phyloP scores from a whole-genome alignment of 805 yeast genomes.

The Ogataea glucozyma region DNA sequence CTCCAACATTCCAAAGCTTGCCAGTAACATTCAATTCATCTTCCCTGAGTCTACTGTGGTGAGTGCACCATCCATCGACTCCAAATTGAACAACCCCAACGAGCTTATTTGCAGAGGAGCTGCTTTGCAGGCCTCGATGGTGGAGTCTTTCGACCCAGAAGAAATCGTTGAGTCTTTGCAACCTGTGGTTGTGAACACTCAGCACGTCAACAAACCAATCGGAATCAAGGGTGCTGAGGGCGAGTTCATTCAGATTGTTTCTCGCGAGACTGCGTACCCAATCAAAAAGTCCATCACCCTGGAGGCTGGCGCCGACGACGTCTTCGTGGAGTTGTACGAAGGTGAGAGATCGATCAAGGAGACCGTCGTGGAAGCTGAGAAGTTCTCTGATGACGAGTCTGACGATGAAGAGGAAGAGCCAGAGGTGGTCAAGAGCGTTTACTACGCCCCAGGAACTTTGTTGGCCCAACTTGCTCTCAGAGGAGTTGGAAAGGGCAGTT shows the following conservation, averaged over 20 bases:
- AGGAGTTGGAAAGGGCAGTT: slow-evolving; percentile 62
- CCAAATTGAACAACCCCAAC: slow-evolving; percentile 82
- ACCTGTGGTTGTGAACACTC: slow-evolving; percentile 84
- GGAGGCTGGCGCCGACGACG: slow-evolving; percentile 61
- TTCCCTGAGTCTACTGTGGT: slow-evolving; percentile 82
- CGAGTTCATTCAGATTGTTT: slow-evolving; percentile 66
- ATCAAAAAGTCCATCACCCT: slow-evolving; percentile 74
- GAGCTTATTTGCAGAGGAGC: slow-evolving; percentile 93
- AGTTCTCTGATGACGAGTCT: slow-evolving; percentile 48
- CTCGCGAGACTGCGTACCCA: slow-evolving; percentile 87
- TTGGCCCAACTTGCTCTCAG: slow-evolving; percentile 78
- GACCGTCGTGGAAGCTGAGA: slow-evolving; percentile 71
- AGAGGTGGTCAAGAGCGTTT: slow-evolving; percentile 75
- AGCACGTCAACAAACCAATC: slow-evolving; percentile 79
- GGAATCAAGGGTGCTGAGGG: slow-evolving; percentile 80
- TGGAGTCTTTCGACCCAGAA: slow-evolving; percentile 79
- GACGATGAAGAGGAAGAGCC: slow-evolving; percentile 78
- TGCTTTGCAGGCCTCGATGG: slow-evolving; percentile 90
- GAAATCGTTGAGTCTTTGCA: slow-evolving; percentile 78
- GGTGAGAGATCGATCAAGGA: slow-evolving; percentile 84
- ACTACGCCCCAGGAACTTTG: slow-evolving; percentile 68
- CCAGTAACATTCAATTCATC: slow-evolving; percentile 64
- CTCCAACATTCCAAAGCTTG: slow-evolving; percentile 89
- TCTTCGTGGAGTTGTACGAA: slow-evolving; percentile 73
- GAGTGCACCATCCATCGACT: slow-evolving; percentile 72